These are phyloP conservation scores for Colletotrichum tofieldiae DNA, from an alignment of 2,329 filamentous ascomycete species.

Conservation along the genomic window DNA sequence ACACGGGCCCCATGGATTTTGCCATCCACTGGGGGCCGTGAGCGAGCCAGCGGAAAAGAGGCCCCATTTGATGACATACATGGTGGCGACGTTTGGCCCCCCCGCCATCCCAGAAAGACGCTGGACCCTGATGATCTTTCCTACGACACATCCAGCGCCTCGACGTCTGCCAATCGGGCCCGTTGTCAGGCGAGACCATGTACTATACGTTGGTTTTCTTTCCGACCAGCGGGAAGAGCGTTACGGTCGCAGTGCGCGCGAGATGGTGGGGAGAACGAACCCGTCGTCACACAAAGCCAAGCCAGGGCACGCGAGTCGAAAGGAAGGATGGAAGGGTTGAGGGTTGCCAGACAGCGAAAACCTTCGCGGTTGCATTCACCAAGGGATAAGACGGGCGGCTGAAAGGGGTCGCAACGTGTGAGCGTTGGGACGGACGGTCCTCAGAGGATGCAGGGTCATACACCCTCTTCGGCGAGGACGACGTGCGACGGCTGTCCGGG, in stretches of 20 bases:
- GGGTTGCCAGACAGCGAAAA: not conserved
- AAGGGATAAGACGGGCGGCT: too few species aligned
- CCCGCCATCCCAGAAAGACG: not conserved
- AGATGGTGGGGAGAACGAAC: not conserved
- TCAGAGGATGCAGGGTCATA: not conserved
- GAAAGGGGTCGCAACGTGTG: not conserved
- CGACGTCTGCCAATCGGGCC: conserved; percentile 1
- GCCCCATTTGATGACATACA: conserved; percentile 4
- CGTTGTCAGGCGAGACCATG: not conserved
- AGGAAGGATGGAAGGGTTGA: not conserved
- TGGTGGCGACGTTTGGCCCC: conserved; percentile 9
- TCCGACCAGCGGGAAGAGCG: not conserved
- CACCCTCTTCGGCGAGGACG: conserved; percentile 37
- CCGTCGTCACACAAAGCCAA: not conserved
- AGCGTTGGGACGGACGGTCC: conserved; percentile 13
- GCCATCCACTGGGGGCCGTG: not conserved
- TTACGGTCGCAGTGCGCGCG: not conserved
- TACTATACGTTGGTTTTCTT: not conserved
- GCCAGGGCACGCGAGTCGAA: not conserved
- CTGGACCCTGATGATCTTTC: conserved; percentile 27
- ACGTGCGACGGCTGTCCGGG: conserved; percentile 8
- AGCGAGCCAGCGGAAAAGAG: not conserved
- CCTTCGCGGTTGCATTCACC: not conserved
- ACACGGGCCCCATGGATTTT: not conserved
- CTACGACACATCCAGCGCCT: conserved; percentile 2